Evolutionary conservation across 1,284 basidiomycete genomes (phyloP).

Genomic region (Thecaphora thlaspeos): DNA sequence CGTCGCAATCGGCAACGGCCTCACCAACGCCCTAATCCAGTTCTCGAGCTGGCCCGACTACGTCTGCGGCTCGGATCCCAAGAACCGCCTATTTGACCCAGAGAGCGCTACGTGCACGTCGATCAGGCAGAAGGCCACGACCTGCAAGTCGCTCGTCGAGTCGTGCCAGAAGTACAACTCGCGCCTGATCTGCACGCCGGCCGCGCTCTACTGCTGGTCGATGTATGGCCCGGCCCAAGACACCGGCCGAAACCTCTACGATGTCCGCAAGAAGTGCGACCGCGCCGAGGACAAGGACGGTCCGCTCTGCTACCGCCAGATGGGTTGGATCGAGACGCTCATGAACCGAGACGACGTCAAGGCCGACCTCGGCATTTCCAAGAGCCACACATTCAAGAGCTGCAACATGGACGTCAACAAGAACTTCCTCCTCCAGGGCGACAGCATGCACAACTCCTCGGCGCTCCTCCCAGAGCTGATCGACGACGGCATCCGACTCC

Average conservation of each 20-base stretch:
- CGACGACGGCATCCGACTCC: conserved; percentile 71
- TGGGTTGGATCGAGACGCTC: conserved; percentile 62
- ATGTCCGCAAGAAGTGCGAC: conserved; percentile 76
- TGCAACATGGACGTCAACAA: conserved; percentile 65
- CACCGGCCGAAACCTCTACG: conserved; percentile 67
- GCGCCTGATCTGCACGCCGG: conserved; percentile 63
- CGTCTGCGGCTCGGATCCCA: conserved; percentile 63
- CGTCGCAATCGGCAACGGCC: conserved; percentile 56
- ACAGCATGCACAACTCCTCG: conserved; percentile 76
- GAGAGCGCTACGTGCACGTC: conserved; percentile 69
- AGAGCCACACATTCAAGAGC: conserved; percentile 65
- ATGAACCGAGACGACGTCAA: conserved; percentile 65
- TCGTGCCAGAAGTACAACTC: conserved; percentile 53
- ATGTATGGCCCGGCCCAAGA: conserved; percentile 63
- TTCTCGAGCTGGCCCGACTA: conserved; percentile 70
- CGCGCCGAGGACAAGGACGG: conserved; percentile 66
- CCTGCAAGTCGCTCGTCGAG: conserved; percentile 67
- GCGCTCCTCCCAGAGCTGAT: conserved; percentile 72
- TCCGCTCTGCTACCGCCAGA: conserved; percentile 63
- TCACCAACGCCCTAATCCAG: conserved; percentile 54
- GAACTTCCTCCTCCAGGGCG: conserved; percentile 71
- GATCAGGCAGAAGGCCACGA: conserved; percentile 68
- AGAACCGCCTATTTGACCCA: conserved; percentile 70
- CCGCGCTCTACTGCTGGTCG: conserved; percentile 60
- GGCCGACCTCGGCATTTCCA: conserved; percentile 70